These are phyloP conservation scores for Pythium plurisporium DNA, from an alignment of 352 stramenopile species.

Conservation along the genomic window DNA sequence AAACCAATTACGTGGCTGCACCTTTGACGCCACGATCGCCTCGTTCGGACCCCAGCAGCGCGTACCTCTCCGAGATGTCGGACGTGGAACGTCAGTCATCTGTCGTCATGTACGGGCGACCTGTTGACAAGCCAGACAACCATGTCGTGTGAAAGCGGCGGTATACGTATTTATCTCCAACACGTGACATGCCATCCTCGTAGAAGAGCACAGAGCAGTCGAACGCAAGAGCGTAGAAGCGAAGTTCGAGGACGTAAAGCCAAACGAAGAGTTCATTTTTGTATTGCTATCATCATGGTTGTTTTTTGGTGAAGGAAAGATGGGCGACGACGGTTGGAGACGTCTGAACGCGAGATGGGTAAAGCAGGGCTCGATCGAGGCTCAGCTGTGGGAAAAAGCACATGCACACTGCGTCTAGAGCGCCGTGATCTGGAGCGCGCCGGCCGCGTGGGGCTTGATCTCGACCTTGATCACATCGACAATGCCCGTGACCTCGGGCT, in stretches of 20 bases:
- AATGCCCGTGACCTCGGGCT: constrained; percentile 45
- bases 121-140: constrained; percentile 13
- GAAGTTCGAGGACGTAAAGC: background rate
- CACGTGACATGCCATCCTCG: background rate
- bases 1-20: constrained; percentile 45
- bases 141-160: constrained; percentile 15
- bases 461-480: constrained; percentile 62
- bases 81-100: constrained; percentile 49
- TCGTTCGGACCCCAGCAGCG: constrained; percentile 52
- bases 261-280: constrained; percentile 3
- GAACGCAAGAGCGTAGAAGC: no score
- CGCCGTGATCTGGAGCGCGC: constrained; percentile 39
- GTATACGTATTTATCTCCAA: constrained; percentile 1
- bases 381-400: background rate
- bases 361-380: no score
- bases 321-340: no score
- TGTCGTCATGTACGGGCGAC: constrained; percentile 64
- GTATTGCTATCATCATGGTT: constrained; percentile 4
- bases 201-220: background rate
- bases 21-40: constrained; percentile 49
- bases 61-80: constrained; percentile 56
- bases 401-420: constrained; percentile 7
- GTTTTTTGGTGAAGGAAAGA: no score
- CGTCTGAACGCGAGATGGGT: no score
- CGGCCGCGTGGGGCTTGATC: constrained; percentile 34